Conservation (phyloP, 1,284 basidiomycete genomes). For the Sporisorium reilianum region DNA sequence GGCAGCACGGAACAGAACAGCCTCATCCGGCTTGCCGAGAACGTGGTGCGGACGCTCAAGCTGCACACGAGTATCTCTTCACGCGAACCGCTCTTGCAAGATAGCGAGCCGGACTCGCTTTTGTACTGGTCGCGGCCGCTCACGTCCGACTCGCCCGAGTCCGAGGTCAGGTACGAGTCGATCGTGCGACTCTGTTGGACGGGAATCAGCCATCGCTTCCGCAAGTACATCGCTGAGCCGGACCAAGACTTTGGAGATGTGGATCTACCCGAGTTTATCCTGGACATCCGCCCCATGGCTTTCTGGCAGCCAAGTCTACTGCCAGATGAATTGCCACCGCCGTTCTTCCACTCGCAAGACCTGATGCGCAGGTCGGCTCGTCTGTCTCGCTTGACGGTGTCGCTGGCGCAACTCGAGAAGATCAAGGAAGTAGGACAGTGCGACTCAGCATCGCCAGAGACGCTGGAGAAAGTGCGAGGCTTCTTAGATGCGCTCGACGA, state of each 20-base stretch:
- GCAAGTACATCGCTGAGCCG: slow-evolving; percentile 46
- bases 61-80: slow-evolving; percentile 30
- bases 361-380: slow-evolving; percentile 45
- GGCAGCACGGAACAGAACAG: slow-evolving; percentile 40
- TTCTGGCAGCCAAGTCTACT: slow-evolving; percentile 52
- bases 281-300: slow-evolving; percentile 43
- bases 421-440: slow-evolving; percentile 19
- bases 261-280: slow-evolving; percentile 38
- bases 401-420: slow-evolving; percentile 29
- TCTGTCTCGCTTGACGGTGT: slow-evolving; percentile 29
- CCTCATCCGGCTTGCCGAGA: slow-evolving; percentile 43
- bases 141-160: slow-evolving; percentile 37
- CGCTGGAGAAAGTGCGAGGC: slow-evolving; percentile 21
- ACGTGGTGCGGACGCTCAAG: slow-evolving; percentile 34
- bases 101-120: slow-evolving; percentile 45
- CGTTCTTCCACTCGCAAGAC: slow-evolving; percentile 53
- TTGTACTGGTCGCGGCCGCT: slow-evolving; percentile 47
- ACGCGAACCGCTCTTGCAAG: slow-evolving; percentile 36
- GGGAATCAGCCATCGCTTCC: slow-evolving; percentile 44
- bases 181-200: slow-evolving; percentile 52
- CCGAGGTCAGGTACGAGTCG: slow-evolving; percentile 55
- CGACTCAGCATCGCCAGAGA: slow-evolving; percentile 15
- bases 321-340: slow-evolving; percentile 33
- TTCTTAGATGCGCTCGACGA: slow-evolving; percentile 27
- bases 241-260: slow-evolving; percentile 37